phyloP scores from a whole-genome alignment of 2,329 filamentous ascomycete species.

The Albifimbria verrucaria region DNA sequence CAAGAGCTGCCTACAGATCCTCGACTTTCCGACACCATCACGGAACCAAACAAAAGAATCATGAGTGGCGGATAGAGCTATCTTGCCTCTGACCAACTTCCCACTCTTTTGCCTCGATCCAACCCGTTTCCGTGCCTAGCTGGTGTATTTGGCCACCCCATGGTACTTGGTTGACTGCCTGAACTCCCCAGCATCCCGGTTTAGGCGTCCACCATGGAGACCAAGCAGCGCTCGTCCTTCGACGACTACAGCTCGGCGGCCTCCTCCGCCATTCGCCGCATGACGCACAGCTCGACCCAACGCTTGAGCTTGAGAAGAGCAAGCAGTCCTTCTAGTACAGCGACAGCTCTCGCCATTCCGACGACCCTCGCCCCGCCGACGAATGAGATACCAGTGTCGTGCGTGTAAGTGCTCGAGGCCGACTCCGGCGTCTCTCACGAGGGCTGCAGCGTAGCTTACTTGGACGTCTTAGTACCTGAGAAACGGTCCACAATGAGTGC shows the following conservation, averaged over 20 bases:
- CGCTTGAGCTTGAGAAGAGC: constrained; percentile 27
- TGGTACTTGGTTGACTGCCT: background rate
- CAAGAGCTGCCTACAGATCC: background rate
- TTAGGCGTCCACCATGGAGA: constrained; percentile 21
- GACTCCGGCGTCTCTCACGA: constrained; percentile 2
- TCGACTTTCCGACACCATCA: background rate
- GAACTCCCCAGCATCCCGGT: background rate
- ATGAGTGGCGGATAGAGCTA: background rate
- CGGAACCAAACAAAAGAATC: background rate
- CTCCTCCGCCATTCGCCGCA: constrained; percentile 28
- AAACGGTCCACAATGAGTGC: constrained; percentile 45
- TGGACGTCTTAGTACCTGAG: constrained; percentile 34
- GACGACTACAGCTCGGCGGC: constrained; percentile 22
- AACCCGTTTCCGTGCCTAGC: background rate
- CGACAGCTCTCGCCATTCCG: constrained; percentile 12
- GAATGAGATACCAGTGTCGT: constrained; percentile 21
- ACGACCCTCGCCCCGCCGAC: constrained; percentile 17
- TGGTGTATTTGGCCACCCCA: no score
- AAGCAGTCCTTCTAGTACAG: constrained; percentile 22
- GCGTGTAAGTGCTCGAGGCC: constrained; percentile 28
- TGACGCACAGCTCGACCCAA: constrained; percentile 27
- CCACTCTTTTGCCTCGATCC: background rate
- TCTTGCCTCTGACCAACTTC: background rate
- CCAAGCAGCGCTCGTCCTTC: constrained; percentile 24
- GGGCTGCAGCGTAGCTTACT: background rate